These are phyloP conservation scores for Nasturtium officinale DNA, from an alignment of 345 rosid species.

Conservation along the genomic window DNA sequence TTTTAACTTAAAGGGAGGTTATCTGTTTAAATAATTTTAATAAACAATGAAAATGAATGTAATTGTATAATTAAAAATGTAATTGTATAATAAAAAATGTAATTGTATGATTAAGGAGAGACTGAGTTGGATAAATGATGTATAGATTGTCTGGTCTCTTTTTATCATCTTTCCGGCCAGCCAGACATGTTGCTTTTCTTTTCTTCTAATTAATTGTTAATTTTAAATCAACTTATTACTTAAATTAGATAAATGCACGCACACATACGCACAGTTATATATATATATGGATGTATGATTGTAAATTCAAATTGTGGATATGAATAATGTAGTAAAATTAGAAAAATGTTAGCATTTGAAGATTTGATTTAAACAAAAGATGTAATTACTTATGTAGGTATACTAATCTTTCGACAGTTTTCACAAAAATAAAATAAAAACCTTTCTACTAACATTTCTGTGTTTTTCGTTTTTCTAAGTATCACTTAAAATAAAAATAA, in stretches of 20 bases:
- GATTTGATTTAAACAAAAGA: background rate
- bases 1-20: background rate
- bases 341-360: background rate
- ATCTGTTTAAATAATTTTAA: background rate
- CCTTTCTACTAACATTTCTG: no score
- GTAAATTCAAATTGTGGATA: background rate
- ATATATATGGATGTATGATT: no score
- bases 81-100: background rate
- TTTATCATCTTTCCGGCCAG: constrained; percentile 31
- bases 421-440: background rate
- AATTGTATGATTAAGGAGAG: background rate
- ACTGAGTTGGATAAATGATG: background rate
- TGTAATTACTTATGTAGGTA: background rate
- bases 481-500: no score
- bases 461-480: no score
- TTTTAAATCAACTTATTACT: no score
- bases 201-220: no score
- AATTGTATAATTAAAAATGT: background rate
- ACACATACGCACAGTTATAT: no score
- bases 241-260: no score
- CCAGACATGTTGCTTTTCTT: constrained; percentile 34
- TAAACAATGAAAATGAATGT: background rate
- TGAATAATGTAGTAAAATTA: background rate
- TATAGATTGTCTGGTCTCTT: background rate
- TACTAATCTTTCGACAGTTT: background rate